Evolutionary conservation across 108 stramenopile species (phyloP).

Genomic region (Pseudonitzschia multistriata): DNA sequence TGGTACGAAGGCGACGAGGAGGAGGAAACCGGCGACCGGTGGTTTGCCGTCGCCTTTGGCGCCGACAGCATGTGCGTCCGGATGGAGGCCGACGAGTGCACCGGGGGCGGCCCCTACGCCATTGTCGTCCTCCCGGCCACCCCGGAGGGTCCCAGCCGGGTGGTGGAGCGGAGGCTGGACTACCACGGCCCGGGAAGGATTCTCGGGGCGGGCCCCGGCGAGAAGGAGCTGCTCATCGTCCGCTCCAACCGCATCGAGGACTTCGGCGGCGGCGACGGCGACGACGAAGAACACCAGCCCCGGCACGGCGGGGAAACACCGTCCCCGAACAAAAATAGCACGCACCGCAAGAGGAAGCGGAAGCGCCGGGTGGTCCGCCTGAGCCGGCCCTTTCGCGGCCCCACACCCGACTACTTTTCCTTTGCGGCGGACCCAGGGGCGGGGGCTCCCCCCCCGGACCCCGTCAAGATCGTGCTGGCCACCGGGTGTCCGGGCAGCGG

Average conservation of each 20-base stretch:
- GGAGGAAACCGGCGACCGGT: background rate
- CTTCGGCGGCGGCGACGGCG: too few relatives aligned
- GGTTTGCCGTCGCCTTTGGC: slow-evolving; percentile 36
- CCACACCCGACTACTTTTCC: slow-evolving; percentile 23
- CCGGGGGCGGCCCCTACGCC: slow-evolving; percentile 35
- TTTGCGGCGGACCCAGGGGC: too few relatives aligned
- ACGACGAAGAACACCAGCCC: background rate
- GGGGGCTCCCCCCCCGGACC: background rate
- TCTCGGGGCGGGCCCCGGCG: background rate
- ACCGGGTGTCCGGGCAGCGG: slow-evolving; percentile 19
- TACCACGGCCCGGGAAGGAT: slow-evolving; percentile 36
- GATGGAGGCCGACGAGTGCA: slow-evolving; percentile 44
- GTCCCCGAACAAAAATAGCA: background rate
- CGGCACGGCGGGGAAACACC: background rate
- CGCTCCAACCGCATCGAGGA: background rate
- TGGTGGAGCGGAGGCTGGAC: slow-evolving; percentile 37
- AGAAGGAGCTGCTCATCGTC: background rate
- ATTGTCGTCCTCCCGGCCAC: slow-evolving; percentile 14
- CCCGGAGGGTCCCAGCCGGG: background rate
- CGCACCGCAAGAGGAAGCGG: background rate
- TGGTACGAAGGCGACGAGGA: background rate
- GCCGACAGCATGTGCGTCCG: slow-evolving; percentile 37
- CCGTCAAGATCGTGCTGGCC: slow-evolving; percentile 31
- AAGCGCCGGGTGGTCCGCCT: slow-evolving; percentile 16
- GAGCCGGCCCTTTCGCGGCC: slow-evolving; percentile 24